Evolutionary conservation across 169 alveolate genomes (phyloP).

Genomic region (Cryptosporidium ryanae): DNA sequence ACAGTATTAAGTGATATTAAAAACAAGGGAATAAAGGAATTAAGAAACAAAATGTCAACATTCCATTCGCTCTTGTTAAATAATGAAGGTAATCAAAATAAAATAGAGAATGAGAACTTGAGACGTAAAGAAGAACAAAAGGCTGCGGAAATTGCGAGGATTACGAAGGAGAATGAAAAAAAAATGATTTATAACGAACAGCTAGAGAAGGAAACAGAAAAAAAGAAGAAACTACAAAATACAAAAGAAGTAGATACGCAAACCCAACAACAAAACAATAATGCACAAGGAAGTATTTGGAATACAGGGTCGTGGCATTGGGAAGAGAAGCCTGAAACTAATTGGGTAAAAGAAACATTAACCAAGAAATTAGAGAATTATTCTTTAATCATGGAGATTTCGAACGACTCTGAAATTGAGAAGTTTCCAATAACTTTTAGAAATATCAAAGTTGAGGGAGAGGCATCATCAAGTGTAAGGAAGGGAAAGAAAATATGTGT

Average conservation of each 20-base stretch:
- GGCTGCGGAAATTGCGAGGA: conserved; percentile 53
- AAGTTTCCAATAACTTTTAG: conserved; percentile 50
- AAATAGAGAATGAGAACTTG: conserved; percentile 11
- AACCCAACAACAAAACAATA: conserved; percentile 1
- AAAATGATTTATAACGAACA: conserved; percentile 26
- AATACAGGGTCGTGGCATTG: conserved; percentile 79
- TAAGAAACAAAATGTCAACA: conserved; percentile 48
- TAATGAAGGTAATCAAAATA: conserved; percentile 28
- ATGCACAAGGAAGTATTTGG: conserved; percentile 78
- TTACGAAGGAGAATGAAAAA: conserved; percentile 48
- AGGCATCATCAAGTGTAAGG: conserved; percentile 80
- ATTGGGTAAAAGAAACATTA: conserved; percentile 77
- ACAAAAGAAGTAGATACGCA: neutral
- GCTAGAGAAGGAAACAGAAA: conserved; percentile 23
- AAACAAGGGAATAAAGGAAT: conserved; percentile 10
- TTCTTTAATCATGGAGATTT: neutral
- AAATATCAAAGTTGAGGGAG: conserved; percentile 76
- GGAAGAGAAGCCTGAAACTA: conserved; percentile 80
- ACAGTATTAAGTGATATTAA: conserved; percentile 11
- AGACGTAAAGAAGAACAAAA: conserved; percentile 46
- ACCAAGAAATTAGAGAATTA: conserved; percentile 64
- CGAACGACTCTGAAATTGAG: neutral
- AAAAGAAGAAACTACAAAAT: conserved; percentile 19
- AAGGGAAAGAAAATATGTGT: conserved; percentile 78
- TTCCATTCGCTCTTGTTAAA: conserved; percentile 45